These are phyloP conservation scores for Xylaria polymorpha DNA, from an alignment of 2,329 filamentous ascomycete species.

Conservation along the genomic window DNA sequence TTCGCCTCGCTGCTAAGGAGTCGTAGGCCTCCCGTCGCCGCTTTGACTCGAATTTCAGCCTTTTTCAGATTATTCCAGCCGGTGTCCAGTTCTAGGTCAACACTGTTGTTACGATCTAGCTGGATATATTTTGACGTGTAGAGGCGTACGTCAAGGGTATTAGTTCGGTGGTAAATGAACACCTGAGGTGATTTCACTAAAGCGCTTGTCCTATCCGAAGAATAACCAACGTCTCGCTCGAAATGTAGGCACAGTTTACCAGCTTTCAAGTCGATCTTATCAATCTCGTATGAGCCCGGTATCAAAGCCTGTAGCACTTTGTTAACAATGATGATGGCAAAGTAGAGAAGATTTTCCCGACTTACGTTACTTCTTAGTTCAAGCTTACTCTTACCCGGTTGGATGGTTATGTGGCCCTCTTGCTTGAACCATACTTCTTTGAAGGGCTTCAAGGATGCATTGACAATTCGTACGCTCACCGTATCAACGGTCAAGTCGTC, in stretches of 20 bases:
- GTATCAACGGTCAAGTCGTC: slow-evolving; percentile 75
- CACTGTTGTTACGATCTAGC: slow-evolving; percentile 79
- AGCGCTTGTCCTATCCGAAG: slow-evolving; percentile 58
- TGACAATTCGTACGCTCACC: slow-evolving; percentile 72
- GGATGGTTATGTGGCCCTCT: slow-evolving; percentile 58
- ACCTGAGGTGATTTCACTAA: slow-evolving; percentile 72
- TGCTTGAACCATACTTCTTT: slow-evolving; percentile 76
- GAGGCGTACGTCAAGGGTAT: slow-evolving; percentile 76
- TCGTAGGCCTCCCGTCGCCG: slow-evolving; percentile 73
- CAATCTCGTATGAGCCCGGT: slow-evolving; percentile 79
- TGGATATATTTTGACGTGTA: slow-evolving; percentile 76
- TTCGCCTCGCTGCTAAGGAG: slow-evolving; percentile 70
- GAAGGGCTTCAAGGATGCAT: slow-evolving; percentile 63
- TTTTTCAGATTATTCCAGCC: slow-evolving; percentile 77
- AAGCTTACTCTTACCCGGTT: slow-evolving; percentile 64
- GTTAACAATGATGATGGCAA: slow-evolving; percentile 46
- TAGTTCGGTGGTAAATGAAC: slow-evolving; percentile 76
- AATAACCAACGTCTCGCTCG: slow-evolving; percentile 67
- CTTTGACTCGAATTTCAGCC: slow-evolving; percentile 71
- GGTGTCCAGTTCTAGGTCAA: slow-evolving; percentile 78
- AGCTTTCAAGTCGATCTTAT: slow-evolving; percentile 73
- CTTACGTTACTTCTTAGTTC: slow-evolving; percentile 59
- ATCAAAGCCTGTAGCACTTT: slow-evolving; percentile 67
- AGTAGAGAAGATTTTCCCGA: slow-evolving; percentile 11
- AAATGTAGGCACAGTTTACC: slow-evolving; percentile 74